Evolutionary conservation across 2,329 filamentous ascomycete species (phyloP), one percentile per base, ranked within the genome.

Genomic region (Monilinia aucupariae): DNA sequence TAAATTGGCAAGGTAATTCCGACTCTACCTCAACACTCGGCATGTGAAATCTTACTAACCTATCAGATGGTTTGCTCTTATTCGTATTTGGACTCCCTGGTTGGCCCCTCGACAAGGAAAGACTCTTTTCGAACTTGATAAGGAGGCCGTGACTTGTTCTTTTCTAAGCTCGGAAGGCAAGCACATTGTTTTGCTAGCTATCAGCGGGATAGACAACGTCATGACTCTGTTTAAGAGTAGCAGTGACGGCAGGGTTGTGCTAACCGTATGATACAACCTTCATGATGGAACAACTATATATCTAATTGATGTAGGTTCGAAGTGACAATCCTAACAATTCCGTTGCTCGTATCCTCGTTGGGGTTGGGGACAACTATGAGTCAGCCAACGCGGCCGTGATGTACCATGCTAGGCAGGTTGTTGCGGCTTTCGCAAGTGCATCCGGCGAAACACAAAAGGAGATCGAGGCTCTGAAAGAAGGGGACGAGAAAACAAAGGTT

Each of bases 71-170:
- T 93, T 96, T 73, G 85, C 90, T 9, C 76, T 96, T 15, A 86
- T 96, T 6, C 85, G 92, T 22, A 79, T 90, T 4, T 94, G 87
- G 85, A 83, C 82, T 41, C 88, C 92, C 1, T 97, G 93, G 93
- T 78, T 96, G 13, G 91, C 89, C 9, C 93, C 93, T n/a, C 81
- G 91, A 47, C 92, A 97, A 73, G 92, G 92, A 15, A 85, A 83
- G 66, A 75, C 78, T 4, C 77, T 77, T 0, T 89, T 96, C 63
- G 77, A 78, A 5, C 78, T 92, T 5, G 88, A 91, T 65, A 90
- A 92, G 69, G 90, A 96, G 70, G 91, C 86, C 1, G 76, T 97
- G 2, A 73, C 96, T 22, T 86, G 87, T 64, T 90, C 90, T 0
- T 96, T 97, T 69, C 77, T 96, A 27, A 87, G 85, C 30, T 74